These are phyloP conservation scores for Bauhinia variegata DNA, from an alignment of 306 rosid species.

Conservation along the genomic window DNA sequence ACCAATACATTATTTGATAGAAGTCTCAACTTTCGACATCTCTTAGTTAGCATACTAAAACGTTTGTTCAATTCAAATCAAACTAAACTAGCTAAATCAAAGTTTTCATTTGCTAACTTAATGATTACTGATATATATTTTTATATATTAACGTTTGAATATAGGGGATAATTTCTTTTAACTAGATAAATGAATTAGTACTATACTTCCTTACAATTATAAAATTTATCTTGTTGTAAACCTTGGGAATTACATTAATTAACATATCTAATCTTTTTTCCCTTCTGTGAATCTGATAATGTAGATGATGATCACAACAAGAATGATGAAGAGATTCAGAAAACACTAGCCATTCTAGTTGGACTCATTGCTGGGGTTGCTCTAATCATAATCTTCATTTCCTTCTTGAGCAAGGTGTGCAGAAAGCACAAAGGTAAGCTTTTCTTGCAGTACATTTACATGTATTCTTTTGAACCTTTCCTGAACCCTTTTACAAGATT, in stretches of 20 bases:
- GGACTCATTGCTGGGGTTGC: conserved; percentile 82
- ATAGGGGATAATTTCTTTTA: no score
- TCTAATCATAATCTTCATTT: conserved; percentile 60
- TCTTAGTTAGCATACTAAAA: no score
- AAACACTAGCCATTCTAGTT: conserved; percentile 76
- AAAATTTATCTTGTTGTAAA: neutral
- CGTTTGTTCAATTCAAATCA: no score
- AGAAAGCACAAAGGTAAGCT: conserved; percentile 48
- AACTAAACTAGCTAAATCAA: no score
- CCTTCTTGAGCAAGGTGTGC: conserved; percentile 54
- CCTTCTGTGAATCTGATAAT: conserved; percentile 18
- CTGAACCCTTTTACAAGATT: no score
- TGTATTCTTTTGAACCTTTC: neutral
- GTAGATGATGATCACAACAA: conserved; percentile 37
- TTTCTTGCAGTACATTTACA: neutral
- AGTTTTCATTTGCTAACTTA: no score
- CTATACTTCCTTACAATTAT: neutral
- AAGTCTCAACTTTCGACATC: no score
- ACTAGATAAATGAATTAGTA: no score
- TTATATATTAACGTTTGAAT: no score
- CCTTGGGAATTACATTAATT: conserved; percentile 15
- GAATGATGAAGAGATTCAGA: conserved; percentile 59
- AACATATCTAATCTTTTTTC: conserved; percentile 26
- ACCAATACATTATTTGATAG: no score
- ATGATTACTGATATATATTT: no score